A percentile compares a stretch with the other conserved stretches of the same genome.
Conservation (phyloP, 2,329 filamentous ascomycete species). For the Colletotrichum eleusines region DNA sequence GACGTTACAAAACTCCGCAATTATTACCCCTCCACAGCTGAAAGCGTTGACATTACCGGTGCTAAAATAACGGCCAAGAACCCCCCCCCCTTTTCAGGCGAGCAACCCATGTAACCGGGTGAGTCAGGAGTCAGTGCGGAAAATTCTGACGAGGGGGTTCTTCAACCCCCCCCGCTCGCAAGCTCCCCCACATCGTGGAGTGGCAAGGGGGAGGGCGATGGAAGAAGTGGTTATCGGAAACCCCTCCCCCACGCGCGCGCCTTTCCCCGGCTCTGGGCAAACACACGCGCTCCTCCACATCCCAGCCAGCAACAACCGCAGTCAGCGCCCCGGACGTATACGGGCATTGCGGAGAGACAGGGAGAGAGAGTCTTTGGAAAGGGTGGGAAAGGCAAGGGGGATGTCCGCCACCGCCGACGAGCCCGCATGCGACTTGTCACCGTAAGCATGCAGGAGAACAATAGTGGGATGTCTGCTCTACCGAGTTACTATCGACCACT, state of each 20-base stretch:
- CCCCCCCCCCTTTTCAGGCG: not conserved
- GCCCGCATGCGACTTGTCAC: constrained; percentile 32
- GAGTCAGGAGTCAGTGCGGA: constrained; percentile 24
- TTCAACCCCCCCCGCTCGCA: not conserved
- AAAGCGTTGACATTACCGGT: constrained; percentile 20
- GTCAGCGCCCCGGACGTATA: not conserved
- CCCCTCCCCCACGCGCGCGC: constrained; percentile 13
- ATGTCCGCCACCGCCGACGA: constrained; percentile 29
- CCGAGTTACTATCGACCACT: constrained; percentile 31
- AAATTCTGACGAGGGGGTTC: not conserved
- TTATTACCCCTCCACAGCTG: not conserved
- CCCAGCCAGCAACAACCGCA: not conserved
- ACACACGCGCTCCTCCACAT: constrained; percentile 20
- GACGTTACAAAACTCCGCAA: not conserved
- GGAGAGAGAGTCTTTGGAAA: not conserved
- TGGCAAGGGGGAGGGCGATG: constrained; percentile 6
- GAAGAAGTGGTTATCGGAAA: not conserved
- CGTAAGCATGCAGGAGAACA: constrained; percentile 40
- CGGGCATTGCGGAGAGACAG: not conserved
- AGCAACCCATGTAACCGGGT: not conserved
- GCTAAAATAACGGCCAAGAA: constrained; percentile 4
- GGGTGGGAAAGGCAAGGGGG: constrained; percentile 18
- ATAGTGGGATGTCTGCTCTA: constrained; percentile 33
- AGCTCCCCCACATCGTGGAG: constrained; percentile 31
- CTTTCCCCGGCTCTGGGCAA: constrained; percentile 30